phyloP scores from a whole-genome alignment of 148 eudicot species.

The Persicaria tinctoria region DNA sequence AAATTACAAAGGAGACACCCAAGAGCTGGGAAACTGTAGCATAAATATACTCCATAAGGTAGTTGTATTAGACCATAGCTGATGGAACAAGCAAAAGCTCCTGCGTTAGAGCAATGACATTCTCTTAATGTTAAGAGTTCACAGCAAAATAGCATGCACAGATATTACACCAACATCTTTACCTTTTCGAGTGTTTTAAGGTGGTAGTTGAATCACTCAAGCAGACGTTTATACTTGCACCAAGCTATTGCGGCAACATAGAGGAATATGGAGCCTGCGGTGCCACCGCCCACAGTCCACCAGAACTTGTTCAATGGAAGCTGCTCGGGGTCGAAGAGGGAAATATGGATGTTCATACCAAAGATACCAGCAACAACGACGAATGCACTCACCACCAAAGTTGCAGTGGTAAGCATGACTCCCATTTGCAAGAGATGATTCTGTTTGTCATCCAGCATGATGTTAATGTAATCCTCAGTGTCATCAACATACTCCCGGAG shows the following conservation, averaged over 20 bases:
- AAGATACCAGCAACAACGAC: conserved; percentile 86
- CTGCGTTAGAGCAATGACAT: not conserved
- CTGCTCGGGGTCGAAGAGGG: conserved; percentile 31
- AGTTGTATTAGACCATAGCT: not conserved
- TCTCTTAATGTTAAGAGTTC: not conserved
- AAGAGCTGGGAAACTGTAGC: not conserved
- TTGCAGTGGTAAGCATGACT: conserved; percentile 89
- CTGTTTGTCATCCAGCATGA: conserved; percentile 97
- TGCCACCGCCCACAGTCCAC: conserved; percentile 84
- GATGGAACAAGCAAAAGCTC: not conserved
- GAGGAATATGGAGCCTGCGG: conserved; percentile 53
- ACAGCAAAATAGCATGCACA: not conserved
- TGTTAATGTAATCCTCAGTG: conserved; percentile 97
- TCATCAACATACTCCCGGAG: conserved; percentile 96
- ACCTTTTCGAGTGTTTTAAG: not conserved
- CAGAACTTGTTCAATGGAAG: conserved; percentile 55
- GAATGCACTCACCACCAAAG: conserved; percentile 77
- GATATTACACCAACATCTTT: not conserved
- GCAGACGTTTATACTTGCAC: conserved; percentile 79
- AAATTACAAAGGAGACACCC: not conserved
- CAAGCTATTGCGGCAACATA: conserved; percentile 82
- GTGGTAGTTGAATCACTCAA: conserved; percentile 37
- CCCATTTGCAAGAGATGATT: conserved; percentile 99
- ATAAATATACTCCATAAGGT: not conserved
- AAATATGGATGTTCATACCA: conserved; percentile 80